A percentile compares a stretch with the other conserved stretches of the same genome.
Evolutionary conservation across 1,284 basidiomycete species (phyloP).

Genomic region (Rhodotorula sp.): DNA sequence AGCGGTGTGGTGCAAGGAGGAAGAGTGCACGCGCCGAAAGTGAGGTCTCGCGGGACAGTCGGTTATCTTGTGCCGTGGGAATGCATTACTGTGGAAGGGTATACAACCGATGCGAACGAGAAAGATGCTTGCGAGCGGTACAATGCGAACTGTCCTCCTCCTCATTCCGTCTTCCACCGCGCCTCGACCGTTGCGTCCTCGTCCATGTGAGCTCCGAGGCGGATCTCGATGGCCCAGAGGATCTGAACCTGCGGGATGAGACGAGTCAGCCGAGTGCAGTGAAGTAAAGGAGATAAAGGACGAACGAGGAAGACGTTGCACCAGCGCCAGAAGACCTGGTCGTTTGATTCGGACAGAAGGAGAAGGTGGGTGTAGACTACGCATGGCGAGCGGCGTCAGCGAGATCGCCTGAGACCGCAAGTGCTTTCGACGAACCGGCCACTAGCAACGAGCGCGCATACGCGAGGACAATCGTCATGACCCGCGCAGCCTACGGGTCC

Average conservation of each 20-base stretch:
- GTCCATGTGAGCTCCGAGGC: slow-evolving; percentile 26
- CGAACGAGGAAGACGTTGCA: slow-evolving; percentile 37
- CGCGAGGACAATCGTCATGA: slow-evolving; percentile 37
- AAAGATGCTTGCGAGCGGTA: neutral
- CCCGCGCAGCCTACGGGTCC: slow-evolving; percentile 16
- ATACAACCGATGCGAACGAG: too few relatives aligned
- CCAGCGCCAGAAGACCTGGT: slow-evolving; percentile 43
- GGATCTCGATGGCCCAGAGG: slow-evolving; percentile 43
- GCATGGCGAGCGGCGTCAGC: neutral
- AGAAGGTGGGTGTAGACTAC: slow-evolving; percentile 45
- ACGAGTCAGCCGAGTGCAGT: too few relatives aligned
- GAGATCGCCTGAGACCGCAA: neutral
- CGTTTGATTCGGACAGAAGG: slow-evolving; percentile 32
- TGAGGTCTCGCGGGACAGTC: too few relatives aligned
- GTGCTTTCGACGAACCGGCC: slow-evolving; percentile 20
- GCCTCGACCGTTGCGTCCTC: slow-evolving; percentile 11
- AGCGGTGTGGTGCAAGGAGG: too few relatives aligned
- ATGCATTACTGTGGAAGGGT: too few relatives aligned
- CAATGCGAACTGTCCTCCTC: neutral
- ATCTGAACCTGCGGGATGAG: slow-evolving; percentile 8
- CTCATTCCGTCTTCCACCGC: slow-evolving; percentile 28
- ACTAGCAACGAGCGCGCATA: slow-evolving; percentile 36
- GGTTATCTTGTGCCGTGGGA: too few relatives aligned
- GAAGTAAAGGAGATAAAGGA: too few relatives aligned
- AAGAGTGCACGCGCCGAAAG: too few relatives aligned